Evolutionary conservation across 352 stramenopile genomes (phyloP).

Genomic region (Pythium plurisporium): DNA sequence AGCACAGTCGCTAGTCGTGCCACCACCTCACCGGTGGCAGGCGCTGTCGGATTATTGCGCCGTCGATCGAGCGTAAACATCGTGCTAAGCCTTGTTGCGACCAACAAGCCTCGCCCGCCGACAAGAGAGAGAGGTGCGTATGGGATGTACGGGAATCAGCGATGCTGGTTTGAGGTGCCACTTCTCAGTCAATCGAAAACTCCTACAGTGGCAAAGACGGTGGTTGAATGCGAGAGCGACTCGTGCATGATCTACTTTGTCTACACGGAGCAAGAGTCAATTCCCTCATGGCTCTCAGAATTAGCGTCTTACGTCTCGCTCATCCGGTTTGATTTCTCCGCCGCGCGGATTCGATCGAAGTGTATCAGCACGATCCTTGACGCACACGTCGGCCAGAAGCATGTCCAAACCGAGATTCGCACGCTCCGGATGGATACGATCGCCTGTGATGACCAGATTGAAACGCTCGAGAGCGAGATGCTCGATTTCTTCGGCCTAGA

Average conservation of each 20-base stretch:
- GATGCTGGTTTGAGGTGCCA: slow-evolving; percentile 39
- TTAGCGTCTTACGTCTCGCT: slow-evolving; percentile 40
- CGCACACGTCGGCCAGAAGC: slow-evolving; percentile 17
- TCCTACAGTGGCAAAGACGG: not conserved
- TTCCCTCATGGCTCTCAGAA: slow-evolving; percentile 35
- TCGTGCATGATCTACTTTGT: slow-evolving; percentile 44
- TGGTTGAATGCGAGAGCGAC: slow-evolving; percentile 40
- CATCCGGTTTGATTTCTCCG: slow-evolving; percentile 42
- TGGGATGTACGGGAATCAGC: slow-evolving; percentile 5
- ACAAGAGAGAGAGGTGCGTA: not conserved
- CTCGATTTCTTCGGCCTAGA: slow-evolving; percentile 55
- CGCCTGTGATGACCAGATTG: slow-evolving; percentile 48
- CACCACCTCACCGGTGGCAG: not conserved
- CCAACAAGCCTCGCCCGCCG: not conserved
- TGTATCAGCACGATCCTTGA: slow-evolving; percentile 31
- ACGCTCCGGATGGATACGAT: slow-evolving; percentile 42
- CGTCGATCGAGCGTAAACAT: slow-evolving; percentile 15
- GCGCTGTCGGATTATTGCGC: not conserved
- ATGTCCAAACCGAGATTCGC: slow-evolving; percentile 46
- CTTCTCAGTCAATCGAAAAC: not conserved
- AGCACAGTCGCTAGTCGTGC: slow-evolving; percentile 10
- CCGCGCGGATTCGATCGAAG: slow-evolving; percentile 29
- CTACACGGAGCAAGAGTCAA: slow-evolving; percentile 27
- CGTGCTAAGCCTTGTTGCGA: not conserved
- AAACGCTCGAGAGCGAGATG: slow-evolving; percentile 53